Percentiles rank a stretch among this genome's conserved stretches.
phyloP scores from a whole-genome alignment of 208 protist genomes.

The Wallacemonas sp. region DNA sequence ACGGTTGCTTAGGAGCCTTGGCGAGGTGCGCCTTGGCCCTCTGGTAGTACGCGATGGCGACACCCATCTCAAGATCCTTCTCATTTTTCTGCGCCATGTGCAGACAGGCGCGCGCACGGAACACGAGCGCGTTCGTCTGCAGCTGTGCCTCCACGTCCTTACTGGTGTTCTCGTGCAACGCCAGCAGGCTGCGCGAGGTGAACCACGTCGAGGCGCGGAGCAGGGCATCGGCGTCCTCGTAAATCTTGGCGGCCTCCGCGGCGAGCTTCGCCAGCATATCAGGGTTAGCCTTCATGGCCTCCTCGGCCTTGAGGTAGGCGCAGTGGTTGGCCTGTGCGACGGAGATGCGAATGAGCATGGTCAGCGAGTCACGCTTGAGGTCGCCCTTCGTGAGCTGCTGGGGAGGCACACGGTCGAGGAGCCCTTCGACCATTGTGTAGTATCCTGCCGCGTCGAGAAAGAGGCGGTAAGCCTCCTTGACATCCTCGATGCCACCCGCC shows the following conservation, averaged over 20 bases:
- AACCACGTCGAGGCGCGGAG: constrained; percentile 53
- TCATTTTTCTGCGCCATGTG: constrained; percentile 56
- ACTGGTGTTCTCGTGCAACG: constrained; percentile 17
- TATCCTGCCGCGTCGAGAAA: constrained; percentile 85
- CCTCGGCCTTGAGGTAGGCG: constrained; percentile 76
- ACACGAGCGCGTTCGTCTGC: constrained; percentile 33
- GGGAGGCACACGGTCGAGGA: constrained; percentile 55
- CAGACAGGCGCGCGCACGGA: constrained; percentile 65
- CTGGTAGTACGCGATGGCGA: constrained; percentile 70
- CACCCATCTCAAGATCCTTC: constrained; percentile 49
- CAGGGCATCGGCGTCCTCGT: constrained; percentile 53
- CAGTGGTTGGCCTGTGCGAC: constrained; percentile 76
- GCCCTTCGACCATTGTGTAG: constrained; percentile 60
- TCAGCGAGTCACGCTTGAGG: constrained; percentile 56
- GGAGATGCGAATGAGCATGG: constrained; percentile 45
- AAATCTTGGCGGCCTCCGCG: constrained; percentile 60
- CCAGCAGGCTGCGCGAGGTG: constrained; percentile 3
- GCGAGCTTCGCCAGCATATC: constrained; percentile 78
- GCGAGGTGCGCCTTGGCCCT: constrained; percentile 50
- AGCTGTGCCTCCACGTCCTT: constrained; percentile 59
- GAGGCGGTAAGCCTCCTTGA: constrained; percentile 64
- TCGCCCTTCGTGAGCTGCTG: constrained; percentile 63
- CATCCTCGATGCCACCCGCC: constrained; percentile 38
- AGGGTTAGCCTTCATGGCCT: constrained; percentile 66
- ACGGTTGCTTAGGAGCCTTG: constrained; percentile 53